phyloP scores from a whole-genome alignment of 305 asterid species.

The Solanum hybrid region DNA sequence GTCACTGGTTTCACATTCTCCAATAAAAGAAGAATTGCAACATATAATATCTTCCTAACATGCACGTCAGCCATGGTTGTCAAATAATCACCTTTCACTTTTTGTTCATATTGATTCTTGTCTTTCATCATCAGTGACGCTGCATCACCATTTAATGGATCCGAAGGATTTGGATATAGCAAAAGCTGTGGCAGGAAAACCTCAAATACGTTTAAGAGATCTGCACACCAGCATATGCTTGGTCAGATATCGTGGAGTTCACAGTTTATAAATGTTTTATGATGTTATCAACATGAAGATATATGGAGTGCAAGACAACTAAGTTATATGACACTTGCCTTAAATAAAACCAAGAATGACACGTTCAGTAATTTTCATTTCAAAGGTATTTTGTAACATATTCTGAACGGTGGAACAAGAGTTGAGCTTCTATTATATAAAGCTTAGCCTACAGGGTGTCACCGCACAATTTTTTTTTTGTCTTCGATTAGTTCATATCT shows the following conservation, averaged over 20 bases:
- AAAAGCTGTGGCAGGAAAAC: conserved; percentile 92
- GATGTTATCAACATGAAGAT: background rate
- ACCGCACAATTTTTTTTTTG: background rate
- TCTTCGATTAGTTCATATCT: background rate
- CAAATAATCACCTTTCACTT: conserved; percentile 59
- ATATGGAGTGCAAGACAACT: background rate
- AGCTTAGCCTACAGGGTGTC: background rate
- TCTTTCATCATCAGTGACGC: conserved; percentile 90
- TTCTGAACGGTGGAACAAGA: background rate
- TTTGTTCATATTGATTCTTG: conserved; percentile 60
- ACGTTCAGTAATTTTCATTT: background rate
- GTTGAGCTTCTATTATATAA: background rate
- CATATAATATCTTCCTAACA: background rate
- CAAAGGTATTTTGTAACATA: background rate
- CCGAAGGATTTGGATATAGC: conserved; percentile 85
- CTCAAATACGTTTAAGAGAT: conserved; percentile 80
- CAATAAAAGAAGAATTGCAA: background rate
- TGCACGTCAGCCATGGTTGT: background rate
- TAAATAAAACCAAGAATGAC: background rate
- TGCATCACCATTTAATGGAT: conserved; percentile 88
- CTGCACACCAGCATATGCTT: conserved; percentile 26
- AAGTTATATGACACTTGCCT: background rate
- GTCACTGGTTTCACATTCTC: background rate
- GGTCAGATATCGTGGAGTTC: background rate
- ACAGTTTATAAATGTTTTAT: background rate